phyloP scores from a whole-genome alignment of 2,329 filamentous ascomycete species.

The Nemania sp. region DNA sequence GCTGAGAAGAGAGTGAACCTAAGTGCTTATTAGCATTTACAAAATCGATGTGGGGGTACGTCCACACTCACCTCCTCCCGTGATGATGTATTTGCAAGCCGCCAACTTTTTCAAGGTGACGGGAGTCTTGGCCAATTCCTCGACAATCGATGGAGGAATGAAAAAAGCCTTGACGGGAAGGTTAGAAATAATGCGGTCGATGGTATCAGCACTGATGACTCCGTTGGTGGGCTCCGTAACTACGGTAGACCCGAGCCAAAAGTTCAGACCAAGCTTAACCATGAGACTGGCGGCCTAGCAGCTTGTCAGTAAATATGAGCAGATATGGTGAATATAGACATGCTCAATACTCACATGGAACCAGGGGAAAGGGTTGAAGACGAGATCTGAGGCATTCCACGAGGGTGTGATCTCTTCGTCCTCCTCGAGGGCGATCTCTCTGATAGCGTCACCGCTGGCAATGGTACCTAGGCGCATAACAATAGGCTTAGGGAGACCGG shows the following conservation, averaged over 20 bases:
- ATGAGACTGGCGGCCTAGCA: slow-evolving; percentile 42
- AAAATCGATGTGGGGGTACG: too few species aligned
- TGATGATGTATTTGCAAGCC: slow-evolving; percentile 44
- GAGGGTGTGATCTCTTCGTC: slow-evolving; percentile 43
- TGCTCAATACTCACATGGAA: slow-evolving; percentile 38
- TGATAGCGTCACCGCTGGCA: slow-evolving; percentile 42
- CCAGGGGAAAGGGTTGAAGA: slow-evolving; percentile 46
- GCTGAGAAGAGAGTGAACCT: slow-evolving; percentile 42
- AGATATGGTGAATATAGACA: background rate
- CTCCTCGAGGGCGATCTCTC: slow-evolving; percentile 41
- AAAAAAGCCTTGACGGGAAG: slow-evolving; percentile 43
- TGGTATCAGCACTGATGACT: slow-evolving; percentile 43
- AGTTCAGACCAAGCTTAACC: slow-evolving; percentile 44
- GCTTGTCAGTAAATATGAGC: slow-evolving; percentile 2
- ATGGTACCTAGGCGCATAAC: slow-evolving; percentile 45
- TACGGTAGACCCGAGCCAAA: slow-evolving; percentile 44
- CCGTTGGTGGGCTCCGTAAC: slow-evolving; percentile 44
- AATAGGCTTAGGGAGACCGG: slow-evolving; percentile 45
- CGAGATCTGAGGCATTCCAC: slow-evolving; percentile 39
- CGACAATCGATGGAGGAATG: slow-evolving; percentile 44
- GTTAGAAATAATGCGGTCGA: slow-evolving; percentile 44
- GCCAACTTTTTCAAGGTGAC: slow-evolving; percentile 38
- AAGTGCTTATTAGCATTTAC: slow-evolving; percentile 11
- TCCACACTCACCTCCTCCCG: slow-evolving; percentile 39
- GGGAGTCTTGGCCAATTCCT: slow-evolving; percentile 43